These are phyloP conservation scores for Solanum rostratum DNA, from an alignment of 257 asterid species.

Conservation along the genomic window DNA sequence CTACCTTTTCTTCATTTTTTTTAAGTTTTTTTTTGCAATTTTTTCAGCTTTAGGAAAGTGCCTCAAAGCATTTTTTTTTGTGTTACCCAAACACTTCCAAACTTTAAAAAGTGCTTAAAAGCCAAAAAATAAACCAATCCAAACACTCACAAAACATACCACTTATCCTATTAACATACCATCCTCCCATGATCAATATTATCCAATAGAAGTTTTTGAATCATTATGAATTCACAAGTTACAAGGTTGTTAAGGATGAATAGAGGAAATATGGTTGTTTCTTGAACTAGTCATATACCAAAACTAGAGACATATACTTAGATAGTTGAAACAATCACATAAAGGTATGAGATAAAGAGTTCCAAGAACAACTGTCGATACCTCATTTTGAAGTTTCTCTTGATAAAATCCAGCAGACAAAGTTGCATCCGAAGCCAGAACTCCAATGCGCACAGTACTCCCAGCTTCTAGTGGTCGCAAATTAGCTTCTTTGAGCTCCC, in stretches of 20 bases:
- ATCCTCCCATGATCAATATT: neutral
- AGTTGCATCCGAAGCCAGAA: constrained; percentile 33
- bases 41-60: no score
- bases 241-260: neutral
- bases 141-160: neutral
- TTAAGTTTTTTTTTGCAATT: no score
- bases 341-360: neutral
- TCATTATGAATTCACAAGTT: neutral
- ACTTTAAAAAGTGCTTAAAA: no score
- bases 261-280: neutral
- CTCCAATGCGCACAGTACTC: constrained; percentile 48
- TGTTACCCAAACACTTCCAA: no score
- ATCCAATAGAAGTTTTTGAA: neutral
- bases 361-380: neutral
- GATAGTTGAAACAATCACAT: neutral
- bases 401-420: constrained; percentile 36
- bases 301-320: neutral
- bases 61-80: no score
- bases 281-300: neutral
- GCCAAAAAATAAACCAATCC: no score
- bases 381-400: constrained; percentile 61
- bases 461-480: constrained; percentile 68
- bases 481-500: constrained; percentile 50
- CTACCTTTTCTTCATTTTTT: no score
- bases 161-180: neutral